Evolutionary conservation across 805 yeast species (phyloP).

Genomic region (Saturnispora ahearnii): DNA sequence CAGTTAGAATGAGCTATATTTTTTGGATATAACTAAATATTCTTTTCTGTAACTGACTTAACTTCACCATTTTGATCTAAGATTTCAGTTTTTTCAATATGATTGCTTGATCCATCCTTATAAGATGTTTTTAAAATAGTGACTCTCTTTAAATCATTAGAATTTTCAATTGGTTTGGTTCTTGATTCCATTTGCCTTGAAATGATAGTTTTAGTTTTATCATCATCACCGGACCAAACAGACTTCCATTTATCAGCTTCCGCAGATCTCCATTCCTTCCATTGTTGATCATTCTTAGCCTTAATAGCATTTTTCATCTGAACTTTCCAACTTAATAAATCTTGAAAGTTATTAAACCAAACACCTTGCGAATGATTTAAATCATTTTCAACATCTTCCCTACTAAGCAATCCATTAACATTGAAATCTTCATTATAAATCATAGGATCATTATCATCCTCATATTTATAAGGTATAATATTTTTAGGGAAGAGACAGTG

Average conservation of each 20-base stretch:
- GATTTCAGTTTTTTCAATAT: constrained; percentile 8
- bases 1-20: no score
- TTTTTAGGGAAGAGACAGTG: constrained; percentile 73
- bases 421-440: background rate
- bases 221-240: constrained; percentile 5
- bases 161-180: constrained; percentile 28
- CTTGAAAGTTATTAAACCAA: constrained; percentile 58
- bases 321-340: constrained; percentile 59
- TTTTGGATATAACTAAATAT: background rate
- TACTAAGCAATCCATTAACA: constrained; percentile 32
- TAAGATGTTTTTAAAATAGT: constrained; percentile 4
- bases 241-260: constrained; percentile 22
- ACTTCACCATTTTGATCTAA: constrained; percentile 10
- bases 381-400: constrained; percentile 46
- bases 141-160: constrained; percentile 35
- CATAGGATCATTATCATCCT: background rate
- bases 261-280: constrained; percentile 18
- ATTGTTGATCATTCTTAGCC: constrained; percentile 26
- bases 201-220: constrained; percentile 19
- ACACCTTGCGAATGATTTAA: constrained; percentile 40
- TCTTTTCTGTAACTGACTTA: constrained; percentile 3
- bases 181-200: constrained; percentile 33
- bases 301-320: constrained; percentile 41
- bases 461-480: constrained; percentile 19
- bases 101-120: constrained; percentile 9